These are phyloP conservation scores for Phytophthora podocarpi DNA, from an alignment of 352 stramenopile genomes.

Conservation along the genomic window DNA sequence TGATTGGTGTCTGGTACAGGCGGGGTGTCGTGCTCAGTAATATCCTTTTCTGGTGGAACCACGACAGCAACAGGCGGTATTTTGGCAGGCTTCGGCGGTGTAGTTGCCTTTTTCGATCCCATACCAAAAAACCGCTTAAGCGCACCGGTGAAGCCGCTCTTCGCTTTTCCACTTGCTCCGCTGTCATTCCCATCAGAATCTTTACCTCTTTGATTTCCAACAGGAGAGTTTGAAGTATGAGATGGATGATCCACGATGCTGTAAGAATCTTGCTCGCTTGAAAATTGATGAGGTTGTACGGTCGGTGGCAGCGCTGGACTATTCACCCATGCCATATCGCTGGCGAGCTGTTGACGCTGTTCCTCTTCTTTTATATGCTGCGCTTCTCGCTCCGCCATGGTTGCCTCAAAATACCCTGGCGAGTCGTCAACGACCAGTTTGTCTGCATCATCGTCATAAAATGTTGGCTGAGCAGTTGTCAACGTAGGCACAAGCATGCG, in stretches of 20 bases:
- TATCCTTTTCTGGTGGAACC: slow-evolving; percentile 2
- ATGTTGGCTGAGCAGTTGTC: slow-evolving; percentile 24
- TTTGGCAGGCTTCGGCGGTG: slow-evolving; percentile 13
- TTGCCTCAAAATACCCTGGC: slow-evolving; percentile 62
- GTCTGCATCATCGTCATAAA: slow-evolving; percentile 58
- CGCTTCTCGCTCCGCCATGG: slow-evolving; percentile 20
- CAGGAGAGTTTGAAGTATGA: slow-evolving; percentile 35
- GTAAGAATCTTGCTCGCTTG: slow-evolving; percentile 54
- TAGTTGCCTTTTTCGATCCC: slow-evolving; percentile 27
- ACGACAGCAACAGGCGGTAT: background rate
- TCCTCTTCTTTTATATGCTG: slow-evolving; percentile 34
- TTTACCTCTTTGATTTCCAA: slow-evolving; percentile 12
- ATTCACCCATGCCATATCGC: slow-evolving; percentile 34
- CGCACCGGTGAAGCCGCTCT: slow-evolving; percentile 49
- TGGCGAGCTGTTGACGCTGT: slow-evolving; percentile 26
- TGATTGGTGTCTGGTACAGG: background rate
- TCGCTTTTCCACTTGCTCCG: slow-evolving; percentile 7
- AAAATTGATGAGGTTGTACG: slow-evolving; percentile 25
- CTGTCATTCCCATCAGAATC: background rate
- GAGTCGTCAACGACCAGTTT: slow-evolving; percentile 64
- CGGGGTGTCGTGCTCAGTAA: background rate
- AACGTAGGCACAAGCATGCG: slow-evolving; percentile 7
- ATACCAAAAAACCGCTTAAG: slow-evolving; percentile 79
- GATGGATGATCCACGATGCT: slow-evolving; percentile 58
- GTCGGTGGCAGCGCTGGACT: slow-evolving; percentile 19